These are phyloP conservation scores for Oryza longistaminata DNA, from an alignment of 176 grass and related monocot genomes.

Conservation along the genomic window DNA sequence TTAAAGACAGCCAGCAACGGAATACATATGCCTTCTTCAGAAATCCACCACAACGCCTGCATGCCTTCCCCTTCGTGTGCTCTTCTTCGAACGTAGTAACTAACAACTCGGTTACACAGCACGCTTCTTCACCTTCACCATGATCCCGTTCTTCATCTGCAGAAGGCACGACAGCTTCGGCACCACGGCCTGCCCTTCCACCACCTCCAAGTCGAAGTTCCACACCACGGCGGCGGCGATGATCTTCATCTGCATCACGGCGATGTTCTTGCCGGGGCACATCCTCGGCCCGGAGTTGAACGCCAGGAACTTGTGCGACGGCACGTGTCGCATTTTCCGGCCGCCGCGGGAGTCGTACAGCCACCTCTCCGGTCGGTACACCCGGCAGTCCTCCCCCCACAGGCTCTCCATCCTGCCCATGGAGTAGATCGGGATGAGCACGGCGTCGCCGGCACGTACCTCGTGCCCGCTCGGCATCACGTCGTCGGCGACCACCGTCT, in stretches of 20 bases:
- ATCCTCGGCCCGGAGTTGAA: too few relatives aligned
- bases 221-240: background rate
- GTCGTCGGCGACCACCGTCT: constrained; percentile 20
- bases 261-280: constrained; percentile 11
- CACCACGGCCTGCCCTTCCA: background rate
- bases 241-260: background rate
- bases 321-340: background rate
- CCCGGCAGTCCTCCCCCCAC: constrained; percentile 1
- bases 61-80: too few relatives aligned
- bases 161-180: too few relatives aligned
- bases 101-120: too few relatives aligned
- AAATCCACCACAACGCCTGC: too few relatives aligned
- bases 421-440: background rate
- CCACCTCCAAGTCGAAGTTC: constrained; percentile 27
- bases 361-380: constrained; percentile 18
- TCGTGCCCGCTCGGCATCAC: constrained; percentile 13
- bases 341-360: background rate
- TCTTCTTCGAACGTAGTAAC: too few relatives aligned
- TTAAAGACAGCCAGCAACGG: too few relatives aligned
- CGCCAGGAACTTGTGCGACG: background rate
- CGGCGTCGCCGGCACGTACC: background rate
- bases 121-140: too few relatives aligned
- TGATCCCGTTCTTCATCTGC: too few relatives aligned
- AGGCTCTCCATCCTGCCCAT: background rate
- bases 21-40: too few relatives aligned